A percentile compares a stretch with the other conserved stretches of the same genome.
phyloP scores from a whole-genome alignment of 768 basidiomycete species.

The Calvatia gigantea region DNA sequence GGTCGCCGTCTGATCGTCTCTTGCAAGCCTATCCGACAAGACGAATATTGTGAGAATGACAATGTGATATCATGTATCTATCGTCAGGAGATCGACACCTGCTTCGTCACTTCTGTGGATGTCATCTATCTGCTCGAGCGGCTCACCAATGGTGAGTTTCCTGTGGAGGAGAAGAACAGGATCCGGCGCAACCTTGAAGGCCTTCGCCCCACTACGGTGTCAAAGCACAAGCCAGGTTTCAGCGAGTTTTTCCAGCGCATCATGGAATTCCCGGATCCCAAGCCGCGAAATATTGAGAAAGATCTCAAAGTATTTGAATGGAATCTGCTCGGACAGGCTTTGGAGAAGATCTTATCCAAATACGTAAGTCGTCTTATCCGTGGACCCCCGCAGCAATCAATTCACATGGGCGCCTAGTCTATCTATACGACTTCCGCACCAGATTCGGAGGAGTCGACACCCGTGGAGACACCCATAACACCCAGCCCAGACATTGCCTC shows the following conservation, averaged over 20 bases:
- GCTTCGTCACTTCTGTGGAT: conserved; percentile 93
- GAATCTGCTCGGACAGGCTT: conserved; percentile 62
- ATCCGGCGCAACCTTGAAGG: conserved; percentile 94
- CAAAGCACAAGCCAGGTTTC: conserved; percentile 76
- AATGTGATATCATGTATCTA: conserved; percentile 95
- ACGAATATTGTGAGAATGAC: conserved; percentile 69
- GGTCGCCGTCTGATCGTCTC: conserved; percentile 74
- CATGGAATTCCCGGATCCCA: conserved; percentile 94
- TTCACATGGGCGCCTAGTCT: conserved; percentile 30
- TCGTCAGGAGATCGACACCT: conserved; percentile 69
- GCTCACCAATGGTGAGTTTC: conserved; percentile 71
- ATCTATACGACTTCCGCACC: conserved; percentile 40
- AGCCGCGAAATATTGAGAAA: conserved; percentile 96
- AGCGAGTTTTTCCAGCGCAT: conserved; percentile 92
- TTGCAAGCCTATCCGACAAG: conserved; percentile 70
- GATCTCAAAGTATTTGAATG: conserved; percentile 89
- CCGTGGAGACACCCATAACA: conserved; percentile 23
- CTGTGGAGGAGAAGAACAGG: conserved; percentile 95
- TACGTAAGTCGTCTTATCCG: conserved; percentile 51
- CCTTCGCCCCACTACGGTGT: conserved; percentile 85
- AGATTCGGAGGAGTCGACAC: conserved; percentile 28
- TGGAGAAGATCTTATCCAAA: conserved; percentile 82
- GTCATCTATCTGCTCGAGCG: conserved; percentile 90
- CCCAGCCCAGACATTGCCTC: conserved; percentile 26
- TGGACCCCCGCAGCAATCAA: conserved; percentile 2